These are phyloP conservation scores for Lathyrus oleraceus DNA, from an alignment of 306 rosid genomes.

Conservation along the genomic window DNA sequence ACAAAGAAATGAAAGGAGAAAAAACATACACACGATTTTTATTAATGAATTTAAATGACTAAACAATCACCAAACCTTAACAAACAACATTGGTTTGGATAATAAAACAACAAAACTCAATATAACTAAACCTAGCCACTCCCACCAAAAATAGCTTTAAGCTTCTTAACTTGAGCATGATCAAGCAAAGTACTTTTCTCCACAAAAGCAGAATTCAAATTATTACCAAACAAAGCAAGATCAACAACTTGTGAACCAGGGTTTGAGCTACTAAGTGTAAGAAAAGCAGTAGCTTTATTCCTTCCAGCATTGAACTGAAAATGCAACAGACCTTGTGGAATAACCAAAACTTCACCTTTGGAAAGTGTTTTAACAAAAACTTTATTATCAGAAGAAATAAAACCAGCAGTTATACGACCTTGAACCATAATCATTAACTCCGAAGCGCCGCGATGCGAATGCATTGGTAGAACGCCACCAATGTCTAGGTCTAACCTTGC, in stretches of 20 bases:
- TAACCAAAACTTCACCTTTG: constrained; percentile 50
- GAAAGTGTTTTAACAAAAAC: constrained; percentile 49
- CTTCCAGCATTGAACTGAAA: constrained; percentile 57
- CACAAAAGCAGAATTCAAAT: constrained; percentile 46
- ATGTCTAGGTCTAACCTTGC: constrained; percentile 51
- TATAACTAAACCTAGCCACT: neutral
- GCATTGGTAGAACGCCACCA: constrained; percentile 52
- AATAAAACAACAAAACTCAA: neutral
- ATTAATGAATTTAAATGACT: constrained; percentile 8
- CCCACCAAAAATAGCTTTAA: constrained; percentile 71
- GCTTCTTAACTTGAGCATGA: constrained; percentile 57
- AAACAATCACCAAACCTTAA: neutral
- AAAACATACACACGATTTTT: neutral
- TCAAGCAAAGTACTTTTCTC: constrained; percentile 58
- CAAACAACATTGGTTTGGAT: neutral
- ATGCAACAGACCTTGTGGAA: constrained; percentile 73
- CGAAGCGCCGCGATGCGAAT: constrained; percentile 60
- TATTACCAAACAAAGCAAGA: constrained; percentile 57
- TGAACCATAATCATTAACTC: constrained; percentile 45
- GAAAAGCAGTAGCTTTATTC: constrained; percentile 42
- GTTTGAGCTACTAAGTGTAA: constrained; percentile 45
- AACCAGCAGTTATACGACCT: constrained; percentile 58
- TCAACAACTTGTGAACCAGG: constrained; percentile 67
- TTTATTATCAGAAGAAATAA: constrained; percentile 51
- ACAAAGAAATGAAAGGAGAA: neutral